Evolutionary conservation across 371 early-diverging fungal genomes (phyloP), one percentile per base, ranked within the genome.

Genomic region (Apophysomyces ossiformis): DNA sequence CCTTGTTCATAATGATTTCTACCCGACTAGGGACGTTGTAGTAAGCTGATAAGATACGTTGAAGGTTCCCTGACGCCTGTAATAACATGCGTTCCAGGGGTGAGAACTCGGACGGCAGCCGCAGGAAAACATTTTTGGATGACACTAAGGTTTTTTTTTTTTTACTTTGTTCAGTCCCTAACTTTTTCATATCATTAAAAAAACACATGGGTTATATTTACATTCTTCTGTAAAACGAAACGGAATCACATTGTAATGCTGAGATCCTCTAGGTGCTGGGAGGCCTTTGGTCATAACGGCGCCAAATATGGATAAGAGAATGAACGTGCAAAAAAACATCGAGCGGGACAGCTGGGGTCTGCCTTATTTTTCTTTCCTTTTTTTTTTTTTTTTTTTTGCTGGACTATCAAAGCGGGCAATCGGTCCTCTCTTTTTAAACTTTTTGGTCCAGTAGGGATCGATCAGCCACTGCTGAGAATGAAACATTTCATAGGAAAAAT

Each of bases 21-120:
- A 79, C 77, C 36, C 72, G 77, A 41, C 79, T 79, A 5, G 83
- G 80, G 1, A 69, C 72, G 67, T 82, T 82, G 58, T 71, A 82
- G 16, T 79, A 82, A 1, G 83, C 79, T 5, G 83, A 79, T 36
- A 82, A 35, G 7, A 82, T 50, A 5, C 83, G 60, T 37, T 82
- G 83, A 4, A 82, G 58, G 21, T 82, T 82, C 15, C 83, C 83
- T 11, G 68, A 69, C 8, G 83, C 67, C 56, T 82, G 83, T 18
- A 82, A 57, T 4, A 82, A 45, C 71, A 82, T 82, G 0, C 83
- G 73, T 57, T 82, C 79, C 32, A 82, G 44, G 1, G 80, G 80
- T 12, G 76, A 70, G 37, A 82, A 79, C 15, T 57, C 63, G 36
- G 74, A 68, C 7, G 83, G 83, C 16, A 82, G 58, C 43, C 64